A percentile compares a stretch with the other conserved stretches of the same genome.
Evolutionary conservation across 495 filamentous ascomycete genomes (phyloP).

Genomic region (Staphylotrichum longicolle): DNA sequence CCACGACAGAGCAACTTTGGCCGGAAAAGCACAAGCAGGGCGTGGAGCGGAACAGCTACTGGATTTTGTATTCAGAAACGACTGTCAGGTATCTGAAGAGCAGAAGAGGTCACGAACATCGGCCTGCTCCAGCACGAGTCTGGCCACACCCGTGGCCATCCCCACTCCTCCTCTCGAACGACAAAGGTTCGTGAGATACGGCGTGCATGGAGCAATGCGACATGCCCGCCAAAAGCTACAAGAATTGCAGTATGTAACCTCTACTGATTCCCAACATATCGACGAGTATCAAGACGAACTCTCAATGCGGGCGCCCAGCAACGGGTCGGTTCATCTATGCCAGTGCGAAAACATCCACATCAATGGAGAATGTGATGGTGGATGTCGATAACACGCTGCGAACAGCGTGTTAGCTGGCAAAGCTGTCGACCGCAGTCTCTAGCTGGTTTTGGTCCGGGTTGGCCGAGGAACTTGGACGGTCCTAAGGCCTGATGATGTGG

Average conservation of each 20-base stretch:
- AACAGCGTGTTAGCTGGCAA: conserved; percentile 35
- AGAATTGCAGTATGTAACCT: conserved; percentile 31
- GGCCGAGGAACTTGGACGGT: not conserved
- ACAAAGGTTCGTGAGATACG: no score
- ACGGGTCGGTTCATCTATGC: conserved; percentile 38
- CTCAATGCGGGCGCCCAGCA: conserved; percentile 41
- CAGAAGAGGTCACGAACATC: no score
- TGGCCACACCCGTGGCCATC: no score
- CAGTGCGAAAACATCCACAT: conserved; percentile 39
- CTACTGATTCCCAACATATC: conserved; percentile 41
- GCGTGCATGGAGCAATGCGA: no score
- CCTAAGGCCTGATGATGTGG: not conserved
- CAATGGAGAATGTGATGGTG: conserved; percentile 31
- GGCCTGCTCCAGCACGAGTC: no score
- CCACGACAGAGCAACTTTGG: no score
- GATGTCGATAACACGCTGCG: conserved; percentile 35
- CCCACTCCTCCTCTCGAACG: no score
- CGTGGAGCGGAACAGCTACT: no score
- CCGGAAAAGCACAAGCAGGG: no score
- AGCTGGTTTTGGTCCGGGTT: not conserved
- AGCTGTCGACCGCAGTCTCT: conserved; percentile 17
- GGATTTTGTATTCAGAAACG: no score
- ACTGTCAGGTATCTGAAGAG: no score
- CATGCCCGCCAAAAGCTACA: not conserved
- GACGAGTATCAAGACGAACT: conserved; percentile 32